Percentiles rank a stretch among this genome's conserved stretches.
phyloP scores from a whole-genome alignment of 2,329 filamentous ascomycete species.

The Clonostachys sp. region DNA sequence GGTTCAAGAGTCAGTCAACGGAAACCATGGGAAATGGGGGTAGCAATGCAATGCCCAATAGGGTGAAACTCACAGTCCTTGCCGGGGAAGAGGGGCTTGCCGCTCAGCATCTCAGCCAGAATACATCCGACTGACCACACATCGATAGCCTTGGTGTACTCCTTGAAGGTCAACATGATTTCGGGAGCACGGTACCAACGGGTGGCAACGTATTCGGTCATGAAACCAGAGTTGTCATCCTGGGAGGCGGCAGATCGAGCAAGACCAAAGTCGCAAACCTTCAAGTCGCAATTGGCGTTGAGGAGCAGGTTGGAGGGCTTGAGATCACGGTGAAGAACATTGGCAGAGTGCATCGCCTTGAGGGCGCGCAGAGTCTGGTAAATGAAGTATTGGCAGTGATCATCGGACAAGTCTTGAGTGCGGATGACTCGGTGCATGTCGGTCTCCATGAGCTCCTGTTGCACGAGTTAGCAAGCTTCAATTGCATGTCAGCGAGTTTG shows the following conservation, averaged over 20 bases:
- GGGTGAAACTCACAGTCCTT: constrained; percentile 77
- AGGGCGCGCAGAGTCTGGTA: constrained; percentile 97
- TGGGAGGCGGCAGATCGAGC: constrained; percentile 76
- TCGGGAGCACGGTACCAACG: constrained; percentile 98
- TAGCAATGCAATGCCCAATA: not conserved
- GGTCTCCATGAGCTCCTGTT: constrained; percentile 97
- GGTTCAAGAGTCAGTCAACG: not conserved
- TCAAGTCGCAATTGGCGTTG: constrained; percentile 98
- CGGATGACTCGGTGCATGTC: constrained; percentile 99
- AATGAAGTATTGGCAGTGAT: constrained; percentile 99
- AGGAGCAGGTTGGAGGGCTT: constrained; percentile 96
- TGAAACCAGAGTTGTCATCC: constrained; percentile 99
- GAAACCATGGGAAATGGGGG: not conserved
- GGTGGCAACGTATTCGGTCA: constrained; percentile 99
- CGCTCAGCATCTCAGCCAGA: constrained; percentile 96
- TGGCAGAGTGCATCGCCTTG: constrained; percentile 99
- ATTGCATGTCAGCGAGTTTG: not conserved
- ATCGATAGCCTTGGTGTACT: constrained; percentile 99
- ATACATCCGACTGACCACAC: constrained; percentile 99
- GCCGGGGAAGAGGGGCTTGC: constrained; percentile 95
- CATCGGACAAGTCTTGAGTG: constrained; percentile 96
- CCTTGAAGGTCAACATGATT: constrained; percentile 99
- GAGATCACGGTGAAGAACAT: constrained; percentile 93
- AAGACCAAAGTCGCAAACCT: constrained; percentile 97
- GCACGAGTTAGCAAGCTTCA: not conserved